Evolutionary conservation across 139 green algal genomes (phyloP).

Genomic region (Axilococcus clingmanii): DNA sequence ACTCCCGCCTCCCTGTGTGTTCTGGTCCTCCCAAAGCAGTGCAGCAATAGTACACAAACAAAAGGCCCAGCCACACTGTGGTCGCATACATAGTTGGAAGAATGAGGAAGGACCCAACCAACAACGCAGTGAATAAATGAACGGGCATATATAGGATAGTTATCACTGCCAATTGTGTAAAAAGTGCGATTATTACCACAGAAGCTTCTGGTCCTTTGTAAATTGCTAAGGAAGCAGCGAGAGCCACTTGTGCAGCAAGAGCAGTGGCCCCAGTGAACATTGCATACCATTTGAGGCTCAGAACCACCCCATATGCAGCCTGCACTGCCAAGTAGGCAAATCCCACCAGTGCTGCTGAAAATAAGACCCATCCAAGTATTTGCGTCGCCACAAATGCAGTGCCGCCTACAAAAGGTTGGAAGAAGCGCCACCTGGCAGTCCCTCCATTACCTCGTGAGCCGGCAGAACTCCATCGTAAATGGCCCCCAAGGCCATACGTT

Average conservation of each 20-base stretch:
- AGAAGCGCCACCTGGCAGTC: slow-evolving; percentile 58
- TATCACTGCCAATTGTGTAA: not conserved
- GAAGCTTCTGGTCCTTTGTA: not conserved
- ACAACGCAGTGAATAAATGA: not conserved
- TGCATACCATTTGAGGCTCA: slow-evolving; percentile 47
- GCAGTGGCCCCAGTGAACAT: slow-evolving; percentile 32
- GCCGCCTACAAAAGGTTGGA: slow-evolving; percentile 69
- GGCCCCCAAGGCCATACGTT: slow-evolving; percentile 64
- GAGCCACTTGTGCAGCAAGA: slow-evolving; percentile 1
- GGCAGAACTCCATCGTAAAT: slow-evolving; percentile 34
- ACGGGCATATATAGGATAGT: slow-evolving; percentile 7
- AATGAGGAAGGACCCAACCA: slow-evolving; percentile 22
- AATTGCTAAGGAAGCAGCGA: slow-evolving; percentile 2
- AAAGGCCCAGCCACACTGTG: slow-evolving; percentile 28
- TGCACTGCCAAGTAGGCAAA: slow-evolving; percentile 31
- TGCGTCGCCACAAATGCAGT: slow-evolving; percentile 60
- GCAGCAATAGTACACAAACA: slow-evolving; percentile 53
- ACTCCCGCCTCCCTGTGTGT: slow-evolving; percentile 62
- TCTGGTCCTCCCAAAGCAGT: slow-evolving; percentile 42
- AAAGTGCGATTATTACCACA: slow-evolving; percentile 1
- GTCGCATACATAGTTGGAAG: slow-evolving; percentile 19
- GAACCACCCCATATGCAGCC: slow-evolving; percentile 40
- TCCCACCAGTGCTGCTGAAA: slow-evolving; percentile 40
- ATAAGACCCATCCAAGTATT: slow-evolving; percentile 67
- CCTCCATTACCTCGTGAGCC: not conserved